Conservation (phyloP, 495 filamentous ascomycete species). For the Haplographium delicatum region DNA sequence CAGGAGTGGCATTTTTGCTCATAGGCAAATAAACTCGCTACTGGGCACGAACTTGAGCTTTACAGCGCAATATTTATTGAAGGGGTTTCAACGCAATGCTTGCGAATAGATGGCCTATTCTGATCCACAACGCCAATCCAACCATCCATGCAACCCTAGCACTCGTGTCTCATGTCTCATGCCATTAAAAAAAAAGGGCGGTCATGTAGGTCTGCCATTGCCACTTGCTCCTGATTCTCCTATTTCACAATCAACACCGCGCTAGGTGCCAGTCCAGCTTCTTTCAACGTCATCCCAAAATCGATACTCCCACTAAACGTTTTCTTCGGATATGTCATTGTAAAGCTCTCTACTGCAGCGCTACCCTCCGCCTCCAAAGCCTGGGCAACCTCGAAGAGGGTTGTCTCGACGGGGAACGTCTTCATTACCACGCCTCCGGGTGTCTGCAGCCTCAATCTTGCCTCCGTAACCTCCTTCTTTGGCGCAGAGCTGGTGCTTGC, state of each 20-base stretch:
- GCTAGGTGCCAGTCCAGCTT: constrained; percentile 84
- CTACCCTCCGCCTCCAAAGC: constrained; percentile 53
- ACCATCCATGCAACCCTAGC: too few relatives aligned
- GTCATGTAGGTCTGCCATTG: too few relatives aligned
- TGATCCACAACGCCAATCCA: too few relatives aligned
- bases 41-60: too few relatives aligned
- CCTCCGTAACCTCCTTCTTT: constrained; percentile 59
- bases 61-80: too few relatives aligned
- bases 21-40: too few relatives aligned
- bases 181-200: too few relatives aligned
- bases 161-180: too few relatives aligned
- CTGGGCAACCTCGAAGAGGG: constrained; percentile 87
- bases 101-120: too few relatives aligned
- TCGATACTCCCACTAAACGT: constrained; percentile 67
- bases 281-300: constrained; percentile 86
- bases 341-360: constrained; percentile 65
- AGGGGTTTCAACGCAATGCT: too few relatives aligned
- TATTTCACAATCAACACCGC: constrained; percentile 76
- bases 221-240: too few relatives aligned
- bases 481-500: constrained; percentile 29
- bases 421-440: constrained; percentile 70
- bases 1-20: too few relatives aligned
- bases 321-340: constrained; percentile 83
- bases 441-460: constrained; percentile 77
- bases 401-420: constrained; percentile 77